Conservation (phyloP, 176 grass and related monocot genomes). For the Paspalum vaginatum region DNA sequence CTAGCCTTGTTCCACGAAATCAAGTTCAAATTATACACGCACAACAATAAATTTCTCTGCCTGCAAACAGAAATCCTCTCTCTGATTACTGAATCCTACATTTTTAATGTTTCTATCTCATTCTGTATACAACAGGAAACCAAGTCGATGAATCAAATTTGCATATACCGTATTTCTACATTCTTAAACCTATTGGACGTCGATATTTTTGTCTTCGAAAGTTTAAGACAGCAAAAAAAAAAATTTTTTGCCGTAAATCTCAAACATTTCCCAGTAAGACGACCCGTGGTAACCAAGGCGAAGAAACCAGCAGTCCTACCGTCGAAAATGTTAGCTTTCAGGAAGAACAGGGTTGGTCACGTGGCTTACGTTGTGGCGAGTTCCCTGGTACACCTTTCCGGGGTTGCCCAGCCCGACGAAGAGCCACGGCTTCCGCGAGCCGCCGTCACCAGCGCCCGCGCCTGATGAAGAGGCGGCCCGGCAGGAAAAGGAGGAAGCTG, state of each 20-base stretch:
- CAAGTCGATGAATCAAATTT: background rate
- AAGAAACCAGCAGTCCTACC: background rate
- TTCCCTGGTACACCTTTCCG: slow-evolving; percentile 81
- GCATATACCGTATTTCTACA: slow-evolving; percentile 1
- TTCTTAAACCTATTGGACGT: background rate
- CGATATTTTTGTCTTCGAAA: background rate
- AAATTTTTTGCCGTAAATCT: background rate
- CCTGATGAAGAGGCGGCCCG: slow-evolving; percentile 48
- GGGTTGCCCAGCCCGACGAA: slow-evolving; percentile 93
- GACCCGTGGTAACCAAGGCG: background rate
- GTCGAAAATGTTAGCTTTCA: background rate
- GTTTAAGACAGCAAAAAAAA: background rate
- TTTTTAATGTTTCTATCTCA: background rate
- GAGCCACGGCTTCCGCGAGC: slow-evolving; percentile 72
- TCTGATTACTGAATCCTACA: background rate
- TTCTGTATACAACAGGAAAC: background rate
- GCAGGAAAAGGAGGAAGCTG: slow-evolving; percentile 32
- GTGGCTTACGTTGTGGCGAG: slow-evolving; percentile 84
- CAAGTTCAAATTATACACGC: background rate
- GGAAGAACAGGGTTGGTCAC: background rate
- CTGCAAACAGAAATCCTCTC: background rate
- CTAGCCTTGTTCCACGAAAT: background rate
- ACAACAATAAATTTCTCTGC: background rate
- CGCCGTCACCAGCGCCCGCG: slow-evolving; percentile 40
- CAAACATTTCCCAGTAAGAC: slow-evolving; percentile 18